These are phyloP conservation scores for Saccharomyces paradoxus DNA, from an alignment of 805 yeast genomes.

Conservation along the genomic window DNA sequence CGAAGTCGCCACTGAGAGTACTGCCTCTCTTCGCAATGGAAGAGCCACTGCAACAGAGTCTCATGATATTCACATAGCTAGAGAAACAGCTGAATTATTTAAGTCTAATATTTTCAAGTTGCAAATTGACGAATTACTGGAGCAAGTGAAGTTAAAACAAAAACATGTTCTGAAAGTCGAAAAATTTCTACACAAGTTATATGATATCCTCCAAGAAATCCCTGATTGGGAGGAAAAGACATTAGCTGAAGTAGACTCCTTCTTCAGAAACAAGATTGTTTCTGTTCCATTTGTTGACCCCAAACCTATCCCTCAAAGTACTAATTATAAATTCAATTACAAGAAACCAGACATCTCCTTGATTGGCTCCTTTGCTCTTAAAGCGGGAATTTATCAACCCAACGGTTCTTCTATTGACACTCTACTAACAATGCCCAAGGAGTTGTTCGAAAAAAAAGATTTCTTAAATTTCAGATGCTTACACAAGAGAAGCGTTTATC, in stretches of 20 bases:
- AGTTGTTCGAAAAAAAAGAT: conserved; percentile 75
- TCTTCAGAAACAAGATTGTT: conserved; percentile 44
- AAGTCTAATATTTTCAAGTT: conserved; percentile 91
- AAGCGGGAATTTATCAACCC: conserved; percentile 64
- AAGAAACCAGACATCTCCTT: conserved; percentile 66
- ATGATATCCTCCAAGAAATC: conserved; percentile 56
- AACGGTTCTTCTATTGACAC: conserved; percentile 68
- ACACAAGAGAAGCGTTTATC: conserved; percentile 81
- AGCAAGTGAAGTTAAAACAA: conserved; percentile 71
- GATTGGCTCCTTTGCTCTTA: conserved; percentile 84
- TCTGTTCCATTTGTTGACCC: conserved; percentile 87
- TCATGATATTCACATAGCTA: conserved; percentile 82
- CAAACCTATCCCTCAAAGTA: conserved; percentile 50
- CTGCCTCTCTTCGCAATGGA: conserved; percentile 5
- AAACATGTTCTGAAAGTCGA: conserved; percentile 58
- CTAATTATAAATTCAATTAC: conserved; percentile 66
- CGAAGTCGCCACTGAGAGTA: conserved; percentile 4
- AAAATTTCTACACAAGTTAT: conserved; percentile 64
- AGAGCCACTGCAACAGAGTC: conserved; percentile 31
- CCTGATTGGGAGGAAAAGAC: conserved; percentile 47
- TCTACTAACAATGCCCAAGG: conserved; percentile 70
- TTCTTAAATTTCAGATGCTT: conserved; percentile 82
- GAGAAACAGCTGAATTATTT: conserved; percentile 90
- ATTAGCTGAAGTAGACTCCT: conserved; percentile 51
- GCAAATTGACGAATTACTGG: conserved; percentile 84